Evolutionary conservation across 108 stramenopile genomes (phyloP).

Genomic region (Aurantiochytrium sp.): DNA sequence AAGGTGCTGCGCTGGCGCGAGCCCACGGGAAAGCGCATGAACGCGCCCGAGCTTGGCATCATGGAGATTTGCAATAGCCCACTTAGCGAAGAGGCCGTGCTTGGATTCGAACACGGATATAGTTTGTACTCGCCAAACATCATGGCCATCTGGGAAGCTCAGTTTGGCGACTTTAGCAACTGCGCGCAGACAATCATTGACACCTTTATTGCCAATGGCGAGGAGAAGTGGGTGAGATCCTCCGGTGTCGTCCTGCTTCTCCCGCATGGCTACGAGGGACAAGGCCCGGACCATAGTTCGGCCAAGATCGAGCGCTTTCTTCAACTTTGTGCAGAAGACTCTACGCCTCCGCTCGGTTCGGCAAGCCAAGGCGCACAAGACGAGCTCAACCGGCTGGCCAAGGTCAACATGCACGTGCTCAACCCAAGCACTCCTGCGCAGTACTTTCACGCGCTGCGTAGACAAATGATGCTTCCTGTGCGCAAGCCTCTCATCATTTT

Average conservation of each 20-base stretch:
- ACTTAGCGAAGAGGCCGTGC: conserved; percentile 88
- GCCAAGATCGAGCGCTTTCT: conserved; percentile 95
- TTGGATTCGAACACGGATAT: conserved; percentile 97
- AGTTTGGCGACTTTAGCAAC: conserved; percentile 97
- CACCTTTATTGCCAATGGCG: conserved; percentile 89
- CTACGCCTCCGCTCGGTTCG: conserved; percentile 68
- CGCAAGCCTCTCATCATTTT: conserved; percentile 95
- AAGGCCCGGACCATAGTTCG: conserved; percentile 95
- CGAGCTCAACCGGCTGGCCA: background rate
- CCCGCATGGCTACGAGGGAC: conserved; percentile 97
- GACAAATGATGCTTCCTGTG: conserved; percentile 96
- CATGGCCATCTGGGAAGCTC: conserved; percentile 94
- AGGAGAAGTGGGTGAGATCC: conserved; percentile 98
- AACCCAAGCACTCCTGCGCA: conserved; percentile 68
- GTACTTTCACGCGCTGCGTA: conserved; percentile 95
- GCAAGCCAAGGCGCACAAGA: background rate
- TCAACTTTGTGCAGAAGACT: conserved; percentile 87
- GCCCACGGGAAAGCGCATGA: conserved; percentile 52
- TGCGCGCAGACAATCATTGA: conserved; percentile 96
- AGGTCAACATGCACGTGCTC: background rate
- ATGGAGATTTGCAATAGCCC: conserved; percentile 71
- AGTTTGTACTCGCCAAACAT: conserved; percentile 84
- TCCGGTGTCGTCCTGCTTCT: conserved; percentile 85
- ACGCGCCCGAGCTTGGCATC: conserved; percentile 49
- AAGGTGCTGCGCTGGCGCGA: conserved; percentile 60